Conservation (phyloP, 176 grass and related monocot species). For the Musa schizocarpa region DNA sequence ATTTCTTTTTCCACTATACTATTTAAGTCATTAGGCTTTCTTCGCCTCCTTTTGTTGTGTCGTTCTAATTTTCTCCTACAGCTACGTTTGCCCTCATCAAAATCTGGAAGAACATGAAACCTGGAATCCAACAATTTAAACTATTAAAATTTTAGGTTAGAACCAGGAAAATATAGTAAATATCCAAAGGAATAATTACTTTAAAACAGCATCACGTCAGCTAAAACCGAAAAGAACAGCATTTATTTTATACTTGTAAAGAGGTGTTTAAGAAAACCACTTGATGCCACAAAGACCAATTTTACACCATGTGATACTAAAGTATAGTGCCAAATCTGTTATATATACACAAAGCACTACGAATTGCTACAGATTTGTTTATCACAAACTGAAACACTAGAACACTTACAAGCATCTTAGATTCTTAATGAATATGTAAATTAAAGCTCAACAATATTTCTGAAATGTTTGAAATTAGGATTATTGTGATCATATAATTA, state of each 20-base stretch:
- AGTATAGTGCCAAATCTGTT: background rate
- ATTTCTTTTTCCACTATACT: slow-evolving; percentile 46
- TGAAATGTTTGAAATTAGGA: background rate
- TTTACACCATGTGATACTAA: background rate
- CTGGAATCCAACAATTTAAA: slow-evolving; percentile 27
- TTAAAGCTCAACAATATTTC: background rate
- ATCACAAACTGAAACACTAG: background rate
- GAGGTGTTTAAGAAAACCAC: background rate
- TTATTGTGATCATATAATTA: background rate
- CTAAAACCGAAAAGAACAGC: background rate
- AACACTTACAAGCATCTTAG: background rate
- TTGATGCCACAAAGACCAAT: background rate
- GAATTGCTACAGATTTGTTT: background rate
- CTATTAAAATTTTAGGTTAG: background rate
- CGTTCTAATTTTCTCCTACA: slow-evolving; percentile 92
- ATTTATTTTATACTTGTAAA: background rate
- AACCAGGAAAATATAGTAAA: slow-evolving; percentile 2
- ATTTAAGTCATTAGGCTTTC: slow-evolving; percentile 58
- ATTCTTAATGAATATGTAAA: background rate
- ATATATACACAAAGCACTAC: background rate
- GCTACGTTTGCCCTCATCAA: slow-evolving; percentile 97
- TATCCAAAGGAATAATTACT: background rate
- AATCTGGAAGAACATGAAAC: slow-evolving; percentile 91
- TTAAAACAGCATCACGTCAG: background rate
- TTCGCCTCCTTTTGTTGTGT: slow-evolving; percentile 88